Evolutionary conservation across 768 basidiomycete species (phyloP), one percentile per base, ranked within the genome.

Genomic region (Phlebiopsis gigantea): DNA sequence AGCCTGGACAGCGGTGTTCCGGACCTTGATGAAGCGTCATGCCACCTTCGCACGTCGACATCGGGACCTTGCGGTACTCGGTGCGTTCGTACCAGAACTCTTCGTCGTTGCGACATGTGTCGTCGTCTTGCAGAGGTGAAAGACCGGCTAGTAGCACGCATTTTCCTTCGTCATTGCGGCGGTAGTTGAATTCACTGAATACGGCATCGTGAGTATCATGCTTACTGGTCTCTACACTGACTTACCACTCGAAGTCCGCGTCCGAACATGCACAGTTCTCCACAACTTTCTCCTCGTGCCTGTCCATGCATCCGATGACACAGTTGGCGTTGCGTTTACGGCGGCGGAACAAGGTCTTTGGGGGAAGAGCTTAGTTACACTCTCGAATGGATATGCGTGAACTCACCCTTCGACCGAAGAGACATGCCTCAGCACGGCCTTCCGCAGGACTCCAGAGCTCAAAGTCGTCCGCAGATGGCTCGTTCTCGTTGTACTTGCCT

Each of bases 381-480:
- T 29, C 28, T 17, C 12, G 21, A 29, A 10, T 6, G 21, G 28
- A 29, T 7, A 17, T 2, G n/a, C n/a, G 21, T 25, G 14, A 5
- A 57, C 73, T 41, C 51, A 91, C 93, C 80, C 92, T 90, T 57
- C 89, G 81, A 21, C 97, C 97, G 62, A 98, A 99, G 25, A 98
- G 73, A 71, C 97, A 99, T 7, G 76, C 75, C 66, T 98, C 94
- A 30, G 80, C 74, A n/a, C 97, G 83, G 46, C 85, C 85, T 66
- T 95, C 88, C 57, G 90, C 91, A 0, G 96, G 97, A 67, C 89
- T 93, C 97, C 97, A 98, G 1, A 97, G 73, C 68, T 98, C 95
- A 67, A 98, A 98, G 72, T 99, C 97, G 66, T 98, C 95, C 39
- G 86, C 74, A 17, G 78, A 79, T 6, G 94, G 87, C 64, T 97